Evolutionary conservation across 768 basidiomycete genomes (phyloP).

Genomic region (Suillus subaureus): DNA sequence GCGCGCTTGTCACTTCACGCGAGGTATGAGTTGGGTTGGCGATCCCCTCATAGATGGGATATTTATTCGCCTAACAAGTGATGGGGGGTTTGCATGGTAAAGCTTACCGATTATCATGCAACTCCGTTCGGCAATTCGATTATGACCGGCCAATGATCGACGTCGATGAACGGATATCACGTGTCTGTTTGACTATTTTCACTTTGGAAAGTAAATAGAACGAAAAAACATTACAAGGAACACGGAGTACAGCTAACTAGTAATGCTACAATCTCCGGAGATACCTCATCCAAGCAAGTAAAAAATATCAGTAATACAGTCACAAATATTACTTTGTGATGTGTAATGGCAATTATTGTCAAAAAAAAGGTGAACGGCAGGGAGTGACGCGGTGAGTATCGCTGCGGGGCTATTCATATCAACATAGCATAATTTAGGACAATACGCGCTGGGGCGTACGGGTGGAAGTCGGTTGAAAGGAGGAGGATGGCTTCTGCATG

Average conservation of each 20-base stretch:
- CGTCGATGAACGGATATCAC: not conserved
- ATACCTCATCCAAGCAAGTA: not conserved
- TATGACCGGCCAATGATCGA: not conserved
- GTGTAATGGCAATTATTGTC: not conserved
- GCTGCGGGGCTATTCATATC: not conserved
- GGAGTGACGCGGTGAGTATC: not conserved
- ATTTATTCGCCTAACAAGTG: constrained; percentile 10
- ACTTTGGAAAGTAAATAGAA: not conserved
- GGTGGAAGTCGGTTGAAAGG: not conserved
- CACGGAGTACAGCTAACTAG: not conserved
- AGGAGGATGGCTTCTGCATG: not conserved
- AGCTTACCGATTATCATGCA: not conserved
- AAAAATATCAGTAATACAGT: constrained; percentile 3
- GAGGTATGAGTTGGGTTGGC: not conserved
- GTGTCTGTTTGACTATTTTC: not conserved
- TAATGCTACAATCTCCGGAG: not conserved
- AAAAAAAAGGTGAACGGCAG: not conserved
- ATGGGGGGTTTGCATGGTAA: not conserved
- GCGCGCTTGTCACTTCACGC: not conserved
- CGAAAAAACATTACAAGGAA: not conserved
- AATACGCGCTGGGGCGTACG: not conserved
- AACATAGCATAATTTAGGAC: not conserved
- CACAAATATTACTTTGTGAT: not conserved
- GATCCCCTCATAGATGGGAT: not conserved
- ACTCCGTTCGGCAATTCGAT: not conserved